Evolutionary conservation across 2,329 filamentous ascomycete genomes (phyloP).

Genomic region (Talaromyces amestolkiae): DNA sequence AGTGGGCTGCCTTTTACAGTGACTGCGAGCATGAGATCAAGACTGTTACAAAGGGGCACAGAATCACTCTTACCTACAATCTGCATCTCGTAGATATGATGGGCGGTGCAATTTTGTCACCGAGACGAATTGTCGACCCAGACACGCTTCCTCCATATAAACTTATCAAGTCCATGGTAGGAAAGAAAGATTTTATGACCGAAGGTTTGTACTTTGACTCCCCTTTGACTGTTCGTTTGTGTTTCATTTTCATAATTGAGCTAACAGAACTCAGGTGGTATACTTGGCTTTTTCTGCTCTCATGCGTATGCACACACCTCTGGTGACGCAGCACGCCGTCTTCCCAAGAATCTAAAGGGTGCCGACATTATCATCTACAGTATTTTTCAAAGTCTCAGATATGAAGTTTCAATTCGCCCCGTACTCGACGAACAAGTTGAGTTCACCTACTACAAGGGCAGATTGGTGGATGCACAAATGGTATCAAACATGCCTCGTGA

Average conservation of each 20-base stretch:
- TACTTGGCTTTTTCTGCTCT: slow-evolving; percentile 47
- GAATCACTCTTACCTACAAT: slow-evolving; percentile 61
- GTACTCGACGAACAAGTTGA: slow-evolving; percentile 22
- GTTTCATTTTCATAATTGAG: background rate
- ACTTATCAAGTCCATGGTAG: background rate
- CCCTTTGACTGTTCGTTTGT: too few species aligned
- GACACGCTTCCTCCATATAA: slow-evolving; percentile 5
- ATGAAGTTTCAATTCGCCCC: slow-evolving; percentile 32
- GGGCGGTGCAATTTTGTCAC: slow-evolving; percentile 22
- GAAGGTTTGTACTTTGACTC: slow-evolving; percentile 28
- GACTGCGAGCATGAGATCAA: slow-evolving; percentile 41
- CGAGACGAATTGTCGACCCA: slow-evolving; percentile 3
- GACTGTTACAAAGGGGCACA: slow-evolving; percentile 52
- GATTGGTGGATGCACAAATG: too few species aligned
- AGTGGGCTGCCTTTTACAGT: slow-evolving; percentile 41
- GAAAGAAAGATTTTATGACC: slow-evolving; percentile 35
- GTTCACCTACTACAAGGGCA: background rate
- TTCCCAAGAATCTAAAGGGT: slow-evolving; percentile 47
- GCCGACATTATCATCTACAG: slow-evolving; percentile 47
- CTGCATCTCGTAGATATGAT: slow-evolving; percentile 46
- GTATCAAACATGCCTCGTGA: too few species aligned
- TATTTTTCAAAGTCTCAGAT: slow-evolving; percentile 33
- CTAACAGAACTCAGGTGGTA: slow-evolving; percentile 36
- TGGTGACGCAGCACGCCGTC: slow-evolving; percentile 8
- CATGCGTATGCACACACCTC: slow-evolving; percentile 50